These are phyloP conservation scores for Macrocybe gigantea DNA, from an alignment of 768 basidiomycete species.

Conservation along the genomic window DNA sequence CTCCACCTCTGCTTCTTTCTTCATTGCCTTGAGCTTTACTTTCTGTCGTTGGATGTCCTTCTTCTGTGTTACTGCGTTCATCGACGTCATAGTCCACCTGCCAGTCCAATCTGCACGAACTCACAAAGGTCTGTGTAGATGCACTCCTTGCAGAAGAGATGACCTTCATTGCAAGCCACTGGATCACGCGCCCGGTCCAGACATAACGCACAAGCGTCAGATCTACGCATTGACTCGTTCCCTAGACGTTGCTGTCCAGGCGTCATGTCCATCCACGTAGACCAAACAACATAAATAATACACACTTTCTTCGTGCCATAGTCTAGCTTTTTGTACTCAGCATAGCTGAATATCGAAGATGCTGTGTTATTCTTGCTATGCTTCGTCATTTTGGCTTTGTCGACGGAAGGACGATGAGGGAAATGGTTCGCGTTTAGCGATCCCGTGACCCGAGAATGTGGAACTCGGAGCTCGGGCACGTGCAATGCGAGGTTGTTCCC, in stretches of 20 bases:
- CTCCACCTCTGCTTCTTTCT: constrained; percentile 78
- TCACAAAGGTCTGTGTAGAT: constrained; percentile 78
- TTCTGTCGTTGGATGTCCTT: constrained; percentile 92
- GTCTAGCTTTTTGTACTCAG: constrained; percentile 79
- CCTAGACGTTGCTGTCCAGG: constrained; percentile 64
- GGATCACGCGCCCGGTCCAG: constrained; percentile 80
- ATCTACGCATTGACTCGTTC: constrained; percentile 87
- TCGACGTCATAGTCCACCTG: constrained; percentile 3
- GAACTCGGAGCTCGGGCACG: too few species aligned
- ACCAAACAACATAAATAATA: neutral
- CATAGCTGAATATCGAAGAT: constrained; percentile 85
- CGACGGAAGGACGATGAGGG: neutral
- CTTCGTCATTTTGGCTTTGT: constrained; percentile 56
- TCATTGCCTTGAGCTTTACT: constrained; percentile 64
- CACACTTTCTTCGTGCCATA: constrained; percentile 78
- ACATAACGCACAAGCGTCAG: constrained; percentile 90
- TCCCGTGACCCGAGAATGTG: neutral
- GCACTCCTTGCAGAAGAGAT: constrained; percentile 96
- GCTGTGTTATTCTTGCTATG: constrained; percentile 90
- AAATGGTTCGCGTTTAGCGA: neutral
- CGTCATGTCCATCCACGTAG: neutral
- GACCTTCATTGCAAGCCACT: constrained; percentile 78
- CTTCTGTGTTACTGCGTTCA: constrained; percentile 70
- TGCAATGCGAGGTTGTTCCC: too few species aligned
- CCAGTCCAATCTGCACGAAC: constrained; percentile 16